These are phyloP conservation scores for Monosporascus sp. DNA, from an alignment of 2,329 filamentous ascomycete genomes.

Conservation along the genomic window DNA sequence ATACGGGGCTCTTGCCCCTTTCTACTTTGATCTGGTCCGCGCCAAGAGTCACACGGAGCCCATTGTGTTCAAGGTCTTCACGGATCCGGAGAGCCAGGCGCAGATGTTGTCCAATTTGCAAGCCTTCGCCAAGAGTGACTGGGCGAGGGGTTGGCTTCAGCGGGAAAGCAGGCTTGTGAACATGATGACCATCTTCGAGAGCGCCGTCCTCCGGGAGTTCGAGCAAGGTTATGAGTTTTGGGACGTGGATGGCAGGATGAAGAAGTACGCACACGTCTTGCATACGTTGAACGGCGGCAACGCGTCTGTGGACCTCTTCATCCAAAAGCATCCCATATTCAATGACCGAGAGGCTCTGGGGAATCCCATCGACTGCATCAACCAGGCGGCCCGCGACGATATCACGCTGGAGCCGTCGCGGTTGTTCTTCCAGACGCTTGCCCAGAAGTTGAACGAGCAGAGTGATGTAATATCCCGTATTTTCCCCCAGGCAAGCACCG, in stretches of 20 bases:
- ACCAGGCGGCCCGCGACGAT: constrained; percentile 57
- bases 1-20: constrained; percentile 81
- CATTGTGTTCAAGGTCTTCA: constrained; percentile 78
- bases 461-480: constrained; percentile 72
- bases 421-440: constrained; percentile 71
- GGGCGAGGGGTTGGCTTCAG: constrained; percentile 65
- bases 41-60: constrained; percentile 73
- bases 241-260: constrained; percentile 86
- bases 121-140: constrained; percentile 76
- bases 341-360: constrained; percentile 65
- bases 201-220: constrained; percentile 84
- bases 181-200: constrained; percentile 82
- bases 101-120: constrained; percentile 79
- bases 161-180: constrained; percentile 67
- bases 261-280: constrained; percentile 80
- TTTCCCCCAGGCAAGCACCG: constrained; percentile 65
- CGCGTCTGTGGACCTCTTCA: constrained; percentile 76
- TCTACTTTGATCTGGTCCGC: constrained; percentile 76
- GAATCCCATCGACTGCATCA: constrained; percentile 76
- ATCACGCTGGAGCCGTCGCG: constrained; percentile 77
- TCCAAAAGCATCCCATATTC: constrained; percentile 84
- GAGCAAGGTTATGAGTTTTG: constrained; percentile 85
- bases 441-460: constrained; percentile 77
- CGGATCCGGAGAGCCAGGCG: constrained; percentile 85
- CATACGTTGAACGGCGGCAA: constrained; percentile 75